These are phyloP conservation scores for Tilletia caries DNA, from an alignment of 1,284 basidiomycete genomes.

Conservation along the genomic window DNA sequence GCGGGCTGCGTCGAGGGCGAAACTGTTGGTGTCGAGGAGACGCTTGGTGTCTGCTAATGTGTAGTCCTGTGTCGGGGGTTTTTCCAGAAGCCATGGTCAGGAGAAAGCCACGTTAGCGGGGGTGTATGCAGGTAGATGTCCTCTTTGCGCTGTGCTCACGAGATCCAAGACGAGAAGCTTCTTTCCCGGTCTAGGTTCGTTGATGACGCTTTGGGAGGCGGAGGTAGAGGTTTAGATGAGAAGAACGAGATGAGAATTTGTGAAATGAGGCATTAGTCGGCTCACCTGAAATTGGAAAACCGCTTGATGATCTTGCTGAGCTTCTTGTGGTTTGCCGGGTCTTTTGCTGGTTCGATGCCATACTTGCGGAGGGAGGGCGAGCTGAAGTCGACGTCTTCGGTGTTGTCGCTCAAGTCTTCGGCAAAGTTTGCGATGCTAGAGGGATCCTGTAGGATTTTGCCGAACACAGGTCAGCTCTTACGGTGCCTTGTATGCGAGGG, in stretches of 20 bases:
- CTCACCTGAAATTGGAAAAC: constrained; percentile 38
- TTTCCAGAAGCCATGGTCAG: constrained; percentile 63
- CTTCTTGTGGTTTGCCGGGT: constrained; percentile 22
- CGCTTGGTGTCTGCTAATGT: constrained; percentile 48
- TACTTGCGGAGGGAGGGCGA: not conserved
- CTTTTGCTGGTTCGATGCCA: constrained; percentile 14
- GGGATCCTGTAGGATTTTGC: constrained; percentile 63
- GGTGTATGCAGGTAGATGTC: not conserved
- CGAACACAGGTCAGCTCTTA: constrained; percentile 66
- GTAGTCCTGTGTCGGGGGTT: constrained; percentile 75
- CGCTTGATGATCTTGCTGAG: constrained; percentile 34
- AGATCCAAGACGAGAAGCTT: constrained; percentile 73
- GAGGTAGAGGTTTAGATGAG: constrained; percentile 1
- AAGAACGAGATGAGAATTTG: too few species aligned
- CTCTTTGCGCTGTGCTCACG: not conserved
- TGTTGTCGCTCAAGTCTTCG: constrained; percentile 22
- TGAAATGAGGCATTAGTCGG: too few species aligned
- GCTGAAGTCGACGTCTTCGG: constrained; percentile 29
- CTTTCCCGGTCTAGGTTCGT: constrained; percentile 49
- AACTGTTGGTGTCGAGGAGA: constrained; percentile 68
- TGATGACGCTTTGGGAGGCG: constrained; percentile 14
- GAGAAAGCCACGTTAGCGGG: constrained; percentile 70
- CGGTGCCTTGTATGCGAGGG: not conserved
- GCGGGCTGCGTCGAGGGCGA: constrained; percentile 72
- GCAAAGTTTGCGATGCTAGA: constrained; percentile 47